A percentile compares a stretch with the other conserved stretches of the same genome.
Evolutionary conservation across 129 eudicot genomes (phyloP).

Genomic region (Gnaphalium uliginosum): DNA sequence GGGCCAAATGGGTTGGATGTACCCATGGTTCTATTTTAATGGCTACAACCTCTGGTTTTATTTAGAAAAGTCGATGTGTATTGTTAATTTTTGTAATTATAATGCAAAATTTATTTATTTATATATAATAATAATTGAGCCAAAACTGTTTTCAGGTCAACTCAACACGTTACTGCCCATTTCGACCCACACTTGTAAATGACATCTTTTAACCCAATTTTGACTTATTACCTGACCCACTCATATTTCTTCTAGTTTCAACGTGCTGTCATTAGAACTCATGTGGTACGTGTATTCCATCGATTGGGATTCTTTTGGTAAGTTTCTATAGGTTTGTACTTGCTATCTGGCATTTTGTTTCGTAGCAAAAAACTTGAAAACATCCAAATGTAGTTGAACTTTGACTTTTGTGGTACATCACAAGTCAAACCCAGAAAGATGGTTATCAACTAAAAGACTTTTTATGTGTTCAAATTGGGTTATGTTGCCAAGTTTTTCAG

Average conservation of each 20-base stretch:
- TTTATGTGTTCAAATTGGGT: not conserved
- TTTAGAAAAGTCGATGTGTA: too few relatives aligned
- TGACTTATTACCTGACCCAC: too few relatives aligned
- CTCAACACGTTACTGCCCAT: too few relatives aligned
- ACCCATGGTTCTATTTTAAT: too few relatives aligned
- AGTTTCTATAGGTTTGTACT: not conserved
- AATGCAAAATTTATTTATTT: too few relatives aligned
- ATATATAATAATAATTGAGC: too few relatives aligned
- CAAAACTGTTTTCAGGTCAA: too few relatives aligned
- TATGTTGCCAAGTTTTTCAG: not conserved
- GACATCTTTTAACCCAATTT: too few relatives aligned
- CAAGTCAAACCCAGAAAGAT: slow-evolving; percentile 19
- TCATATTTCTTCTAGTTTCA: not conserved
- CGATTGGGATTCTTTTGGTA: not conserved
- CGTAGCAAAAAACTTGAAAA: not conserved
- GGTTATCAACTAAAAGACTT: slow-evolving; percentile 19
- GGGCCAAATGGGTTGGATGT: too few relatives aligned
- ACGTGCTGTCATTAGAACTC: not conserved
- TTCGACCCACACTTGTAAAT: too few relatives aligned
- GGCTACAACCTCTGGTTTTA: too few relatives aligned
- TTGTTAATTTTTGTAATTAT: too few relatives aligned
- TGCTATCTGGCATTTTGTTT: slow-evolving; percentile 2
- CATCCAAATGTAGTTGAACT: not conserved
- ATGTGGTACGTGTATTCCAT: not conserved
- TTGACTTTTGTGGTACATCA: not conserved